Base-by-base conservation (phyloP, 106 monocot genomes). In the Allium sativum region DNA sequence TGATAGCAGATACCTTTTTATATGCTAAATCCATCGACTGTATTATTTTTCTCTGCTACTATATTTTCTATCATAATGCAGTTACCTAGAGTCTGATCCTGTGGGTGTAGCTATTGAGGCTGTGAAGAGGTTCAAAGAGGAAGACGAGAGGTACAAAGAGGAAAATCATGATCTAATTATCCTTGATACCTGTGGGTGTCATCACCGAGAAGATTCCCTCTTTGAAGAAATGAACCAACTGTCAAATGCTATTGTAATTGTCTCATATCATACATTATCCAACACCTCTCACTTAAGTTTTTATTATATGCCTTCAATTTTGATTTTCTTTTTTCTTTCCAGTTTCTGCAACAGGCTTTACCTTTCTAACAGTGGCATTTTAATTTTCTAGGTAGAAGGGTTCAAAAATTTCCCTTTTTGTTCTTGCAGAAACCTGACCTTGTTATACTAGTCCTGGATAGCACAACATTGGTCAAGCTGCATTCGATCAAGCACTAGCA, bases 151-250 rank as follows among this genome's bases (percentile, higher is more conserved):
- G 56, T 98, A 88, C 63, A 98, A 85, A 74, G 77, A 98, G 65
- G 98, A 98, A 70, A 92, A 85, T 71, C 80, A 84, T 81, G 98
- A 98, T 81, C 78, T 98, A 9, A 92, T 92, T 66, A 88, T 98
- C 64, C 88, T 98, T 13, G 98, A 92, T 62, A 98, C 98, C 20
- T 91, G 88, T 79, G 98, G 98, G 11, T 75, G 92, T 18, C 98
- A 98, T 73, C 91, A 92, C 65, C 98, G 92, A 58, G 98, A 98
- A 74, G 98, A 82, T 76, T 87, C 98, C 31, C 77, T 98, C 9
- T 98, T 98, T 65, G 92, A 98, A 74, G 98, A 98, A 81, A 98
- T 98, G 92, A 84, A 91, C 9, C 88, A 98, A 92, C 82, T 98
- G 31, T 98, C 91, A 43, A 91, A 88, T 79, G 85, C 88, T 48